Base-by-base conservation (phyloP, 352 stramenopile genomes). In the Globisporangium parvum region DNA sequence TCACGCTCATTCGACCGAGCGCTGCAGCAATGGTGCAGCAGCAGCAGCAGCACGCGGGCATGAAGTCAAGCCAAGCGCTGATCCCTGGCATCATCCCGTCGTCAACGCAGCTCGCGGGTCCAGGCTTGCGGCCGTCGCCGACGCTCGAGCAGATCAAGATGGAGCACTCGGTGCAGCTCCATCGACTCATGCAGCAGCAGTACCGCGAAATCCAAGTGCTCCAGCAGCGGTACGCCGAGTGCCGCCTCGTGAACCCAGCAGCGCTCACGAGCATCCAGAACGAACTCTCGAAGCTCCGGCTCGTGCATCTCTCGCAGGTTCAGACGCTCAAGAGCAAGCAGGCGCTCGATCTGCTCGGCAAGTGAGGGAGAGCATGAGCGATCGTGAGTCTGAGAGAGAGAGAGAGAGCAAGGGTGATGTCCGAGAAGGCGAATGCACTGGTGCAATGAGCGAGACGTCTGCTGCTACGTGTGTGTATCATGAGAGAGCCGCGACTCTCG, bases 301-400 rank as follows among this genome's bases (percentile, higher is more conserved):
- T 92, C 35, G 78, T 91, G 37, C 84, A 93, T 65, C 62, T 92
- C 8, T 90, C 80, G 6, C 84, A 93, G 57, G 83, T 93, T 33
- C 84, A 91, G 67, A 87, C 81, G 26, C 80, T 93, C 15, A 93
- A 92, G 62, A 88, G 73, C 66, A 93, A 93, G 57, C 84, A 93
- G 56, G 77, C 81, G 33, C 62, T 89, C 47, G 77, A 89, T 66
- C 65, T 87, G 65, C 63, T 87, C 17, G 75, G 80, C 39, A 91
- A 88, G 58, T 86, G 66, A 65, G 46, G 15, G 14, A n/a, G 53
- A 23, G 6, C 14, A 24, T 33, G 35, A 23, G 28, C 40, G n/a
- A n/a, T 53, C 21, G 24, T 44, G 28, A 18, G 33, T 33, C 15
- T 23, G 49, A 23, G 41, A 12, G 9, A 20, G 23, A 12, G 9